A percentile compares a stretch with the other conserved stretches of the same genome.
Conservation (phyloP, 345 rosid species). For the Psidium friedrichsthalianum region DNA sequence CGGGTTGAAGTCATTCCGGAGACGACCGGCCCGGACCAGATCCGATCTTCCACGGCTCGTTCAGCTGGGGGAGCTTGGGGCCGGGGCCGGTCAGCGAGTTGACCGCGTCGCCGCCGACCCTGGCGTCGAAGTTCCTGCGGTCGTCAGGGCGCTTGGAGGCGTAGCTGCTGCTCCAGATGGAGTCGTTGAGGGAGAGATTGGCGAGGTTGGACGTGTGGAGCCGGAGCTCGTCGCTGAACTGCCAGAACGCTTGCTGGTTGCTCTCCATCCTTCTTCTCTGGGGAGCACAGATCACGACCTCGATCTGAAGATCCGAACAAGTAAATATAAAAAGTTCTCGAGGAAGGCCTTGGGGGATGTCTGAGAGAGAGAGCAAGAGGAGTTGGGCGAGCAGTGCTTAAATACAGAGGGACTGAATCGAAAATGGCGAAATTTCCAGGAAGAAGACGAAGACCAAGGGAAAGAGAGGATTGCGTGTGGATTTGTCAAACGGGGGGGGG, state of each 20-base stretch:
- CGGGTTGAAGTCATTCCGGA: neutral
- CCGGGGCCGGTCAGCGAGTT: neutral
- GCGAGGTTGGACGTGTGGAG: constrained; percentile 50
- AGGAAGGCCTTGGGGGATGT: no score
- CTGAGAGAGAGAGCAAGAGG: neutral
- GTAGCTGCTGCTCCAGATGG: constrained; percentile 73
- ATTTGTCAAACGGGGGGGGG: neutral
- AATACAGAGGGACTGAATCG: neutral
- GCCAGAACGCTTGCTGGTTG: constrained; percentile 86
- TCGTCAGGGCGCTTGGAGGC: constrained; percentile 49
- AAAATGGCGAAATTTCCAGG: neutral
- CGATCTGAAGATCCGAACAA: neutral
- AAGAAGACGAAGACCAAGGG: neutral
- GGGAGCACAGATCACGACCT: no score
- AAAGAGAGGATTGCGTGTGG: neutral
- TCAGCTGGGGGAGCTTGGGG: neutral
- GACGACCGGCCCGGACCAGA: neutral
- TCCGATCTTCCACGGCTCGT: neutral
- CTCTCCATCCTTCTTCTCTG: constrained; percentile 40
- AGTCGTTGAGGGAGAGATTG: constrained; percentile 73
- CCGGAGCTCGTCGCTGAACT: constrained; percentile 94
- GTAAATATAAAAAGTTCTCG: no score
- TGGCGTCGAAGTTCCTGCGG: constrained; percentile 63
- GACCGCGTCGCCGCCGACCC: constrained; percentile 31
- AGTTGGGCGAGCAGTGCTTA: neutral